A percentile compares a stretch with the other conserved stretches of the same genome.
phyloP scores from a whole-genome alignment of 176 grass and related monocot genomes.

The Sorghum bicolor region DNA sequence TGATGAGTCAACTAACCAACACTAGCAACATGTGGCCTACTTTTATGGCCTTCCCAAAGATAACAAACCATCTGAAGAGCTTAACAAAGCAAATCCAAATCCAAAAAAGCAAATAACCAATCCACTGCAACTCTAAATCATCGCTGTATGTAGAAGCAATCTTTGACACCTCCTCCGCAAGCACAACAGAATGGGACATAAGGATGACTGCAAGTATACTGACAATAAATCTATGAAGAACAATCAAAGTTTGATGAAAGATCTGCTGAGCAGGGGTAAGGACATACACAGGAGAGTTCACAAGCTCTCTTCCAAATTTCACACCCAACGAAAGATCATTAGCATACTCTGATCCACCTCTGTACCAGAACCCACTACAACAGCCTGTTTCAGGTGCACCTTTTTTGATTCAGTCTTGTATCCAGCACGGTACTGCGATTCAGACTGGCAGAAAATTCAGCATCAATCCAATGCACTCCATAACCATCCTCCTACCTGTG shows the following conservation, averaged over 20 bases:
- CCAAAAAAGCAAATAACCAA: too few species aligned
- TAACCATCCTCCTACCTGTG: too few species aligned
- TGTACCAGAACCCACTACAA: slow-evolving; percentile 63
- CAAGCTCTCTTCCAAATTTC: slow-evolving; percentile 89
- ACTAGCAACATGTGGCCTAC: too few species aligned
- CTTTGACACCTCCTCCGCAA: too few species aligned
- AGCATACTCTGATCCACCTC: slow-evolving; percentile 66
- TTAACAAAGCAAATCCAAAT: too few species aligned
- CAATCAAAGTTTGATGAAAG: not conserved
- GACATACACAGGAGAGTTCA: slow-evolving; percentile 89
- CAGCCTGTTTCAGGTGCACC: slow-evolving; percentile 68
- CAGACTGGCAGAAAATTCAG: not conserved
- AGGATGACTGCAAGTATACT: not conserved
- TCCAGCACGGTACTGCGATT: slow-evolving; percentile 70
- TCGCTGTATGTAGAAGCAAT: too few species aligned
- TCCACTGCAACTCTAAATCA: too few species aligned
- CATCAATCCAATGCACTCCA: too few species aligned
- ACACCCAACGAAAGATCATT: slow-evolving; percentile 68
- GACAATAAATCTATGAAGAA: too few species aligned
- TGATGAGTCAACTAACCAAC: too few species aligned
- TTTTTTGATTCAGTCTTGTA: slow-evolving; percentile 87
- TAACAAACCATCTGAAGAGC: too few species aligned
- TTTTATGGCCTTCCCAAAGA: too few species aligned
- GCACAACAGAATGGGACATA: slow-evolving; percentile 43
- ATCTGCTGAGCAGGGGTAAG: slow-evolving; percentile 80